phyloP scores from a whole-genome alignment of 495 filamentous ascomycete species.

The Articulospora tetracladia region DNA sequence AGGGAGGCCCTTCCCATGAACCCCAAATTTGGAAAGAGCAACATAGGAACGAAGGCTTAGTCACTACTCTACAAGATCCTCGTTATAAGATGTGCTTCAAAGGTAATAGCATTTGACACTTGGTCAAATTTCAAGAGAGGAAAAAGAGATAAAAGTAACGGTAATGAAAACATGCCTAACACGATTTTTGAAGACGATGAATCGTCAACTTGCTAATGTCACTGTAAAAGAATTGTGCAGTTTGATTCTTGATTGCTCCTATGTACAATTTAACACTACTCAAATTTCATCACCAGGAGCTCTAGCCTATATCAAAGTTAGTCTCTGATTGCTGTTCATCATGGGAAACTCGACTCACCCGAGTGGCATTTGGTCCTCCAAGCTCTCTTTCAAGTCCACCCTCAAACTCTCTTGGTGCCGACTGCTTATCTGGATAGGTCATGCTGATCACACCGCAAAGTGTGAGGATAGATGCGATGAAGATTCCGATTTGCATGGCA shows the following conservation, averaged over 20 bases:
- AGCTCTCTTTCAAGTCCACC: slow-evolving; percentile 82
- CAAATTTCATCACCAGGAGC: slow-evolving; percentile 13
- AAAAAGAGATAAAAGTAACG: background rate
- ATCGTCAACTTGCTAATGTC: no score
- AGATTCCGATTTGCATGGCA: slow-evolving; percentile 66
- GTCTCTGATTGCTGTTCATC: background rate
- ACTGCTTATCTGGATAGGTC: slow-evolving; percentile 81
- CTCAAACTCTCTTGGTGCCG: slow-evolving; percentile 73
- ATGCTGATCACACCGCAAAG: slow-evolving; percentile 66
- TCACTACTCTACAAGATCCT: no score
- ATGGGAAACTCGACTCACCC: slow-evolving; percentile 34
- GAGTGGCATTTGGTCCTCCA: slow-evolving; percentile 57
- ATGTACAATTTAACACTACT: slow-evolving; percentile 17
- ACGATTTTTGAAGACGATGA: no score
- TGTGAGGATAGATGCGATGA: slow-evolving; percentile 65
- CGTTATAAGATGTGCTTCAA: no score
- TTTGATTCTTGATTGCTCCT: slow-evolving; percentile 12
- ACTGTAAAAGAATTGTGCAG: no score
- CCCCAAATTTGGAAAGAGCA: no score
- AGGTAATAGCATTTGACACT: no score
- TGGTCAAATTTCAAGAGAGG: no score
- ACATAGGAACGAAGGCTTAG: no score
- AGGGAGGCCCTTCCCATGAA: no score
- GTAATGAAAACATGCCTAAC: no score
- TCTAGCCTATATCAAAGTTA: slow-evolving; percentile 22